Percentiles rank a stretch among this genome's conserved stretches.
These are phyloP conservation scores for Agrocybe pediades DNA, from an alignment of 768 basidiomycete genomes.

Conservation along the genomic window DNA sequence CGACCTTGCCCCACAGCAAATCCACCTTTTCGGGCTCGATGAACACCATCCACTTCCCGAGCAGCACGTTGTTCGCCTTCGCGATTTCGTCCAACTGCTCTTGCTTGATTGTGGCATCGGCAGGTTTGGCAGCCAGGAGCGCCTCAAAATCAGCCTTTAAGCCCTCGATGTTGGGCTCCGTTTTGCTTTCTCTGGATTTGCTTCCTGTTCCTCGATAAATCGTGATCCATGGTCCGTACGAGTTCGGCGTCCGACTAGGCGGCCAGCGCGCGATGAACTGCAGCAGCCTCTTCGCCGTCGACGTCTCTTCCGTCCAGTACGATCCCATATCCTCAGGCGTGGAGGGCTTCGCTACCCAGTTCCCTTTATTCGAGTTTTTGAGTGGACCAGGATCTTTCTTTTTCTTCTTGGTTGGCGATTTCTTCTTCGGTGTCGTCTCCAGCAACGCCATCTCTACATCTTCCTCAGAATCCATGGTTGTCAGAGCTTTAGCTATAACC, in stretches of 20 bases:
- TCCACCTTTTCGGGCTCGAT: slow-evolving; percentile 31
- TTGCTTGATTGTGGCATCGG: slow-evolving; percentile 23
- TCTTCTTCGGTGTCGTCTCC: background rate
- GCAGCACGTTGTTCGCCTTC: slow-evolving; percentile 27
- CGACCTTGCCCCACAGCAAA: slow-evolving; percentile 35
- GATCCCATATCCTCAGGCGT: slow-evolving; percentile 15
- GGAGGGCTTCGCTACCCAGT: slow-evolving; percentile 19
- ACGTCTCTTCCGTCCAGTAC: slow-evolving; percentile 25
- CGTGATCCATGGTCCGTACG: slow-evolving; percentile 36
- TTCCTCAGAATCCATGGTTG: background rate
- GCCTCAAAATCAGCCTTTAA: slow-evolving; percentile 17
- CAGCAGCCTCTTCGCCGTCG: slow-evolving; percentile 23
- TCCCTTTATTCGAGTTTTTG: background rate
- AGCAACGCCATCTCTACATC: background rate
- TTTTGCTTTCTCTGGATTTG: background rate
- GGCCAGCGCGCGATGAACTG: slow-evolving; percentile 37
- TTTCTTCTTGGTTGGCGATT: background rate
- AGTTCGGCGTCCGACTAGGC: slow-evolving; percentile 34
- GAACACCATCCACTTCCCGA: slow-evolving; percentile 43
- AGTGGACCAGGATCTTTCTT: background rate
- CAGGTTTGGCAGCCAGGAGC: slow-evolving; percentile 18
- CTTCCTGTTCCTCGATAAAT: slow-evolving; percentile 27
- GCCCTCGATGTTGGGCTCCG: slow-evolving; percentile 17
- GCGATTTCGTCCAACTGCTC: slow-evolving; percentile 35
- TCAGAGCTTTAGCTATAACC: background rate